These are phyloP conservation scores for Diutina pseudorugosa DNA, from an alignment of 1,139 yeast species.

Conservation along the genomic window DNA sequence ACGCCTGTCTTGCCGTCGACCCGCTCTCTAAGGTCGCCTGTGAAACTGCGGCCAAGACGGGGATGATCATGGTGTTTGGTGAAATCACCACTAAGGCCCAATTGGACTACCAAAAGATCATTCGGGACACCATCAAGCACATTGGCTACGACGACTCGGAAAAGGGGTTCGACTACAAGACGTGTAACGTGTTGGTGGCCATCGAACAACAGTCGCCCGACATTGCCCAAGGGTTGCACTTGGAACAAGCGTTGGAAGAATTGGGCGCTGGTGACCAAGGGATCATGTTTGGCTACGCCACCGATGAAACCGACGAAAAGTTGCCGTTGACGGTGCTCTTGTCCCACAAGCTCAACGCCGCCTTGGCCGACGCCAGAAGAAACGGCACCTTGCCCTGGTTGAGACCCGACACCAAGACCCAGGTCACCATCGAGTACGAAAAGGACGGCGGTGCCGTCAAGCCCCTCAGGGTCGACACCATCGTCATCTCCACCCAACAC, in stretches of 20 bases:
- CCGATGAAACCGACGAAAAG: constrained; percentile 97
- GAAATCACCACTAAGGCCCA: constrained; percentile 96
- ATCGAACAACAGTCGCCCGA: constrained; percentile 99
- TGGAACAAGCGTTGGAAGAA: constrained; percentile 92
- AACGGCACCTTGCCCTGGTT: constrained; percentile 89
- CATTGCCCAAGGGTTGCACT: constrained; percentile 98
- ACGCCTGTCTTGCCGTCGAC: constrained; percentile 92
- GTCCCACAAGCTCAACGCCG: constrained; percentile 94
- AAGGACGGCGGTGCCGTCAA: constrained; percentile 90
- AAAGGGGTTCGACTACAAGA: constrained; percentile 98
- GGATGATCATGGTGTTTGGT: constrained; percentile 98
- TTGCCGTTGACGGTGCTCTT: constrained; percentile 90
- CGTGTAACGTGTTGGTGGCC: constrained; percentile 97
- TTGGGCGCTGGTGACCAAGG: constrained; percentile 99
- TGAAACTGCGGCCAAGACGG: constrained; percentile 98
- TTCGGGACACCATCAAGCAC: constrained; percentile 97
- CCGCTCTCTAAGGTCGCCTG: constrained; percentile 98
- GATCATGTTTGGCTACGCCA: constrained; percentile 99
- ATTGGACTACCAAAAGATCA: constrained; percentile 91
- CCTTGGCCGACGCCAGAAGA: constrained; percentile 95
- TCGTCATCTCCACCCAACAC: constrained; percentile 96
- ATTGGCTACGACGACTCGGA: constrained; percentile 95
- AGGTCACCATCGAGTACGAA: constrained; percentile 94
- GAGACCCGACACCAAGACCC: constrained; percentile 99
- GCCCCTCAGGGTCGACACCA: constrained; percentile 94